Evolutionary conservation across 2,329 filamentous ascomycete species (phyloP), one percentile per base, ranked within the genome.

Genomic region (Neofusicoccum ribis): DNA sequence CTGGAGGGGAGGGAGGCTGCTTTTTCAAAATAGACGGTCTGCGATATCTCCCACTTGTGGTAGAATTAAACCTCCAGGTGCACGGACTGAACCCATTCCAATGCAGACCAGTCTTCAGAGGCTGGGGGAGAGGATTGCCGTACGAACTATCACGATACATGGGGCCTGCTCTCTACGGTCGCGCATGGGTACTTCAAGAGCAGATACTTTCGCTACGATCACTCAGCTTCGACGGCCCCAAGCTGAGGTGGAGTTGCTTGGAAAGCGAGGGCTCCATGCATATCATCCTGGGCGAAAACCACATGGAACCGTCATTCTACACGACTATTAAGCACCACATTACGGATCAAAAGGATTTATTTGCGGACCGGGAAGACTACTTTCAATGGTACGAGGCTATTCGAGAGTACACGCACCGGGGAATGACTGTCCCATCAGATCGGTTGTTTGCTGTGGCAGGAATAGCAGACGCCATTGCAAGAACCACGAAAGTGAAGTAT

Each of bases 201-300:
- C 58, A 17, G 5, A 7, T 47, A 8, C 43, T 62, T 8, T 37
- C 39, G 1, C 17, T 37, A 27, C 59, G 59, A 14, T 20, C 31
- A 11, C 23, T 60, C n/a, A 31, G n/a, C 23, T 60, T 60, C 39
- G 23, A 20, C 1, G 9, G 20, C 20, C 37, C 17, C 11, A n/a
- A 46, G 56, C 36, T 60, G 0, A 20, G 8, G 15, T 60, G 56
- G 56, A 37, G 47, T 20, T 60, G 36, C n/a, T 39, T 39, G 37
- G 11, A 39, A 15, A 66, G 63, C 43, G 64, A 71, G 37, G 69
- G 68, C 36, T 70, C 68, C 0, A 69, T 71, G 50, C 31, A 65
- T 39, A 11, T 39, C 1, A 39, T 15, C 37, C 3, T 12, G 3
- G 37, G 14, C 14, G 37, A 39, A 39, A 39, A 8, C 69, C 69